phyloP scores from a whole-genome alignment of 73 alveolate species.

The Paramecium primaurelia region DNA sequence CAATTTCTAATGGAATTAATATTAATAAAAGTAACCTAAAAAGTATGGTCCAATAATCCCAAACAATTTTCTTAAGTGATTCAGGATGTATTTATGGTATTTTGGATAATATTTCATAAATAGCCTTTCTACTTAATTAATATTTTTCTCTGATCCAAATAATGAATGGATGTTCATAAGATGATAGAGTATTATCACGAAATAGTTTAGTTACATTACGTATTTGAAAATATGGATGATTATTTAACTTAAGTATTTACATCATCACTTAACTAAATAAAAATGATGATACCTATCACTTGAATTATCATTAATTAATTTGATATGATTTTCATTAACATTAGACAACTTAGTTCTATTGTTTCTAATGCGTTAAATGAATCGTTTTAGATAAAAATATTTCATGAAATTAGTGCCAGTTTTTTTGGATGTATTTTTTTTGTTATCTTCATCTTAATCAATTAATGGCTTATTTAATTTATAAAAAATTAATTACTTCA shows the following conservation, averaged over 20 bases:
- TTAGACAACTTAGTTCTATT: not conserved
- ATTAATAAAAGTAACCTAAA: not conserved
- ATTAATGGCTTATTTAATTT: not conserved
- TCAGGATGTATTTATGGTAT: slow-evolving; percentile 32
- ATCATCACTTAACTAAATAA: not conserved
- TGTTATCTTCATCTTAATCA: not conserved
- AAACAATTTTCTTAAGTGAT: not conserved
- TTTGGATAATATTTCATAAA: not conserved
- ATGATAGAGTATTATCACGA: not conserved
- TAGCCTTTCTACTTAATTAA: not conserved
- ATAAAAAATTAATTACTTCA: not conserved
- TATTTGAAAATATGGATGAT: not conserved
- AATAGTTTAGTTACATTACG: not conserved
- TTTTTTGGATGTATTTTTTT: not conserved
- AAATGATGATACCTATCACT: not conserved
- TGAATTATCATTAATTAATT: slow-evolving; percentile 13
- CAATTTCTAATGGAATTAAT: slow-evolving; percentile 28
- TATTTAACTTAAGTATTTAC: not conserved
- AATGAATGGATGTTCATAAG: not conserved
- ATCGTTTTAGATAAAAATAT: not conserved
- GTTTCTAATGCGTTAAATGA: not conserved
- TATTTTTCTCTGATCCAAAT: not conserved
- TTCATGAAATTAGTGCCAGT: not conserved
- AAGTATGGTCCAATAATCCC: not conserved
- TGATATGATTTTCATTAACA: not conserved